Percentiles rank a stretch among this genome's conserved stretches.
These are phyloP conservation scores for Crithidia bombi DNA, from an alignment of 208 protist genomes.

Conservation along the genomic window DNA sequence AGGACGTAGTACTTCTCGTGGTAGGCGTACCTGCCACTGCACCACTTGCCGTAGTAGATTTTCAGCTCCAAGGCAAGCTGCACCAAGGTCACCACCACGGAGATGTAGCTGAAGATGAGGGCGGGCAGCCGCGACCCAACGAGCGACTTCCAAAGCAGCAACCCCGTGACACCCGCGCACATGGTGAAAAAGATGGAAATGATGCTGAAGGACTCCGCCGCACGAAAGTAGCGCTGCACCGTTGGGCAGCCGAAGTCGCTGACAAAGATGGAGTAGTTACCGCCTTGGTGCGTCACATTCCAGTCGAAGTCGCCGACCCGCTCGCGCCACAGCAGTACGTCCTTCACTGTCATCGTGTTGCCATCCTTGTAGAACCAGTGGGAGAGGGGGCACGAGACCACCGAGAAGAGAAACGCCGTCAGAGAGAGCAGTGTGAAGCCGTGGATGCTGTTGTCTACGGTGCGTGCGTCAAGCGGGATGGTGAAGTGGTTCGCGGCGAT, in stretches of 20 bases:
- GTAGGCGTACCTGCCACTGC: constrained; percentile 53
- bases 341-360: constrained; percentile 39
- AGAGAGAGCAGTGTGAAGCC: constrained; percentile 55
- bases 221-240: constrained; percentile 49
- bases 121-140: constrained; percentile 44
- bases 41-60: constrained; percentile 78
- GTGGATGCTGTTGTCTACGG: constrained; percentile 47
- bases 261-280: constrained; percentile 34
- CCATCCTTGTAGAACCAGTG: constrained; percentile 84
- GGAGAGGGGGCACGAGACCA: constrained; percentile 57
- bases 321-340: constrained; percentile 70
- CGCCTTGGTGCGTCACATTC: constrained; percentile 30
- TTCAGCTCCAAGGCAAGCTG: constrained; percentile 57
- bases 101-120: constrained; percentile 52
- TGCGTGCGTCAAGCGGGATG: constrained; percentile 60
- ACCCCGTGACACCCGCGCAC: constrained; percentile 36
- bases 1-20: constrained; percentile 59
- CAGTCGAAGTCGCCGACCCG: constrained; percentile 55
- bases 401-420: constrained; percentile 56
- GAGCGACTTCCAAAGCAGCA: constrained; percentile 62
- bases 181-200: constrained; percentile 48
- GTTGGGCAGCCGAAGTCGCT: constrained; percentile 41
- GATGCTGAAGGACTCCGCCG: constrained; percentile 61
- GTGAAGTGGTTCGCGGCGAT: constrained; percentile 50
- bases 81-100: constrained; percentile 40